A percentile compares a stretch with the other conserved stretches of the same genome.
phyloP scores from a whole-genome alignment of 345 rosid genomes.

The Arabis hirsuta region DNA sequence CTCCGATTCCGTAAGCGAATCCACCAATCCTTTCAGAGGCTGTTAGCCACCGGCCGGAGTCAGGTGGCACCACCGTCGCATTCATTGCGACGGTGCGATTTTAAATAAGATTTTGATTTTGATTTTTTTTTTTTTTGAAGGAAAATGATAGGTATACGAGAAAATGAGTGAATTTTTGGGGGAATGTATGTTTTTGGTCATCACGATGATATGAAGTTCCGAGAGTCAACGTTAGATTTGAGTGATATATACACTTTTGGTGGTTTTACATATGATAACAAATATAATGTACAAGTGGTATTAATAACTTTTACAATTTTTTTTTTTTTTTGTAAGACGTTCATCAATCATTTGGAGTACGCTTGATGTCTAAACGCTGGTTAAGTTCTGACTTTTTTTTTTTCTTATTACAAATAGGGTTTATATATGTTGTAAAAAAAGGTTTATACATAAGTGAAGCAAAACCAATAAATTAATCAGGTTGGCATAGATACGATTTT shows the following conservation, averaged over 20 bases:
- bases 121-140: not conserved
- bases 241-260: not conserved
- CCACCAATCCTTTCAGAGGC: slow-evolving; percentile 44
- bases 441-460: no score
- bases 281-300: slow-evolving; percentile 23
- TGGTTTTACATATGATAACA: slow-evolving; percentile 11
- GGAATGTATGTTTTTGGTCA: slow-evolving; percentile 23
- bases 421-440: not conserved
- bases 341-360: slow-evolving; percentile 18
- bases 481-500: slow-evolving; percentile 1
- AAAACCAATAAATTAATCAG: not conserved
- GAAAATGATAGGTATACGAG: slow-evolving; percentile 14
- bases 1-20: slow-evolving; percentile 57
- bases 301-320: not conserved
- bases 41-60: slow-evolving; percentile 22
- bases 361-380: slow-evolving; percentile 6
- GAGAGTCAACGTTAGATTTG: slow-evolving; percentile 35
- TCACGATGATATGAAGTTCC: slow-evolving; percentile 27
- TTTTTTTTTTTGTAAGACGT: slow-evolving; percentile 1
- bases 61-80: slow-evolving; percentile 21
- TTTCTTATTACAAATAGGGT: no score
- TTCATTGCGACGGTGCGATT: slow-evolving; percentile 25
- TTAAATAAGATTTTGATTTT: not conserved
- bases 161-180: slow-evolving; percentile 5
- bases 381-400: not conserved